Evolutionary conservation across 805 yeast species (phyloP), one percentile per base, ranked within the genome.

Genomic region (Candida namnaoensis): DNA sequence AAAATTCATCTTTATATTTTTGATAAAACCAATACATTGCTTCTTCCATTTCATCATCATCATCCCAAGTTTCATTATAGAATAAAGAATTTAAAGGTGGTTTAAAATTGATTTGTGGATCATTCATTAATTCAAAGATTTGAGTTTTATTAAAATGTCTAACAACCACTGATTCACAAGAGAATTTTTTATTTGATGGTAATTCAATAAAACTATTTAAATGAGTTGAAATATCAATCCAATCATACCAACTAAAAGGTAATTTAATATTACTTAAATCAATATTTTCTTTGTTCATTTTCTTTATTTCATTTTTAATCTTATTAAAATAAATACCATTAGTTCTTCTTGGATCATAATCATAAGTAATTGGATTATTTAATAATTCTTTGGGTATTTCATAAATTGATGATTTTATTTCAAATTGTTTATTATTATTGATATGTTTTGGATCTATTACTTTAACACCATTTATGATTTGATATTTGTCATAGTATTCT

Each of bases 221-320:
- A 8, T 56, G 53, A 1, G 71, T 62, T 26, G 28, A 26, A 48
- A 73, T 55, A 47, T 73, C 76, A 0, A 65, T 65, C 78, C 80
- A 76, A 47, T 76, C 82, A 40, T 68, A 70, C 82, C 82, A 76
- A 38, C 74, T 74, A 47, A 76, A 75, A 1, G 74, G 72, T 0
- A 76, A 47, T 2, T 49, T 44, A 1, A 49, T 41, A 14, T 43
- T 47, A 42, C 19, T 19, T 19, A 19, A 19, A 19, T 19, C 19
- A 3, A 19, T 19, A 19, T 3, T 19, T 34, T 45, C 41, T 19
- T 38, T 32, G 33, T 2, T 28, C 15, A 13, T 9, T 38, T 19
- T 27, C 19, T 11, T 13, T 19, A 33, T 30, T 43, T 39, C 8
- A 19, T 56, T 44, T 36, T 53, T 52, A 25, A 74, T 60, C 43